Evolutionary conservation across 805 yeast genomes (phyloP).

Genomic region (Tetrapisispora phaffii): DNA sequence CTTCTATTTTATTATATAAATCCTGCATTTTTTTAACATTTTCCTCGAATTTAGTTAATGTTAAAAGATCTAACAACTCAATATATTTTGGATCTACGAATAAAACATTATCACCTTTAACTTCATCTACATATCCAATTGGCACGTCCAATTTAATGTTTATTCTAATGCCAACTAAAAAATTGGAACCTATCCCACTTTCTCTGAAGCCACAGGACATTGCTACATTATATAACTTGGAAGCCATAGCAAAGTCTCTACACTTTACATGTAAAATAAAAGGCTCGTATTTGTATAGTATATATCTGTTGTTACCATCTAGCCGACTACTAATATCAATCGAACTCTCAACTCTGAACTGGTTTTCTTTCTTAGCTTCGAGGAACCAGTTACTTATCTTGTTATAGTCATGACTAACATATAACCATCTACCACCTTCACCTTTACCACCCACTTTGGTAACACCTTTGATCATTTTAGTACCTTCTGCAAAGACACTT

Average conservation of each 20-base stretch:
- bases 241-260: slow-evolving; percentile 48
- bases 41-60: slow-evolving; percentile 56
- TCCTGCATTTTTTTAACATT: slow-evolving; percentile 48
- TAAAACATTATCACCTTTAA: slow-evolving; percentile 24
- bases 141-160: slow-evolving; percentile 65
- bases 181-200: slow-evolving; percentile 73
- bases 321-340: slow-evolving; percentile 1
- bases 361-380: slow-evolving; percentile 18
- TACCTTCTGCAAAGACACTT: slow-evolving; percentile 72
- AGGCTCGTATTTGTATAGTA: slow-evolving; percentile 76
- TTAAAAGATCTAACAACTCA: slow-evolving; percentile 40
- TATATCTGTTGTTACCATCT: slow-evolving; percentile 36
- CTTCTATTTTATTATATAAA: slow-evolving; percentile 36
- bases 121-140: slow-evolving; percentile 44
- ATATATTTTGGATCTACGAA: slow-evolving; percentile 48
- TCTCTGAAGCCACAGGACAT: slow-evolving; percentile 84
- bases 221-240: slow-evolving; percentile 54
- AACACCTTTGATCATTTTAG: slow-evolving; percentile 30
- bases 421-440: slow-evolving; percentile 74
- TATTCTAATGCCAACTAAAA: slow-evolving; percentile 67
- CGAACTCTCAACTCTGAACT: slow-evolving; percentile 1
- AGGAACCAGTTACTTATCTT: slow-evolving; percentile 43
- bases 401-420: slow-evolving; percentile 56
- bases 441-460: slow-evolving; percentile 71
- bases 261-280: slow-evolving; percentile 78